Percentiles rank a stretch among this genome's conserved stretches.
These are phyloP conservation scores for Saccharomycopsis fermentans DNA, from an alignment of 805 yeast genomes.

Conservation along the genomic window DNA sequence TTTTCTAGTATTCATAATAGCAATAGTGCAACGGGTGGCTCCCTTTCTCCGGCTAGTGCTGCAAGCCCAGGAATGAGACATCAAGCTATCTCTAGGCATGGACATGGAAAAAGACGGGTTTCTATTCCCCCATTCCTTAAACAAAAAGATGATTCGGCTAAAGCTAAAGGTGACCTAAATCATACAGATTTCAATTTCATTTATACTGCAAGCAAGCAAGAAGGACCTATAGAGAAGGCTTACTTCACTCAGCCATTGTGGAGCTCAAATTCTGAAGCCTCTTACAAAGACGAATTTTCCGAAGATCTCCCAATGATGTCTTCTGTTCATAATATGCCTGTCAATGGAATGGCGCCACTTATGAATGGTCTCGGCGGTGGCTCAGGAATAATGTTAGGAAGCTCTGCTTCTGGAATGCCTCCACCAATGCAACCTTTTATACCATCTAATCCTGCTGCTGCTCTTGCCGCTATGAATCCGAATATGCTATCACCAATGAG, in stretches of 20 bases:
- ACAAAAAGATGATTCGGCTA: slow-evolving; percentile 15
- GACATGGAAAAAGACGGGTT: background rate
- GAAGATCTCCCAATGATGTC: slow-evolving; percentile 13
- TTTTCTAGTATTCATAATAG: slow-evolving; percentile 1
- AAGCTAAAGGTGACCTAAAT: slow-evolving; percentile 4
- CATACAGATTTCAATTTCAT: slow-evolving; percentile 12
- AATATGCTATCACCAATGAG: background rate
- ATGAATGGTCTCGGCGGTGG: slow-evolving; percentile 1
- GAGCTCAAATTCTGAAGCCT: slow-evolving; percentile 48
- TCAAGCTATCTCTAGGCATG: background rate
- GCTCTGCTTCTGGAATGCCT: slow-evolving; percentile 2
- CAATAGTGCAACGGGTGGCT: slow-evolving; percentile 4
- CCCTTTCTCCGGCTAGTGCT: background rate
- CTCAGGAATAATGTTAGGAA: background rate
- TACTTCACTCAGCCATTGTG: slow-evolving; percentile 73
- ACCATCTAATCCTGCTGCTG: slow-evolving; percentile 3
- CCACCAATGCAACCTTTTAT: slow-evolving; percentile 2
- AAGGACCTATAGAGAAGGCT: slow-evolving; percentile 41
- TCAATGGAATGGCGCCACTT: background rate
- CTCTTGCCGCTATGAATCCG: slow-evolving; percentile 4
- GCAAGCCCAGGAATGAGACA: background rate
- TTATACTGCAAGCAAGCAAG: background rate
- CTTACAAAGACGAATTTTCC: slow-evolving; percentile 45
- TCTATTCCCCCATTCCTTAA: background rate
- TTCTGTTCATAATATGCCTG: background rate